Conservation (phyloP, 805 yeast species). For the Soucietia sequanensis region DNA sequence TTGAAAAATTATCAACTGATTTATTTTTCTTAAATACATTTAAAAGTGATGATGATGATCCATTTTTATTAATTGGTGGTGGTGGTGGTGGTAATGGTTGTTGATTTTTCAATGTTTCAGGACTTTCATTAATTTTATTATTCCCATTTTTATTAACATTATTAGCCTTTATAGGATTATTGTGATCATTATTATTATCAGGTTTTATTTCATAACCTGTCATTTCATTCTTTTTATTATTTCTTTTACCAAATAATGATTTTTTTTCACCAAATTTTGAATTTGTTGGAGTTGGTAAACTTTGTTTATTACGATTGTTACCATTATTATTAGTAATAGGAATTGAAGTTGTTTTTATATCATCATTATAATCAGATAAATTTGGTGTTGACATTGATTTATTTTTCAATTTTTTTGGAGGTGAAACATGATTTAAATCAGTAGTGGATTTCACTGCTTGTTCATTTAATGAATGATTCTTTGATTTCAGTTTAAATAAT, state of each 20-base stretch:
- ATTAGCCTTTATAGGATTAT: too few species aligned
- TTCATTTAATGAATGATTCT: slow-evolving; percentile 23
- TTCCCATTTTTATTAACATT: not conserved
- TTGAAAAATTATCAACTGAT: slow-evolving; percentile 15
- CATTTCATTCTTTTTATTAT: not conserved
- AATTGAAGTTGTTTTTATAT: too few species aligned
- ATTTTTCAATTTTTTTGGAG: slow-evolving; percentile 1
- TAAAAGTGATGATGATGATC: slow-evolving; percentile 10
- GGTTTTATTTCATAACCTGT: not conserved
- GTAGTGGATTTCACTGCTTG: not conserved
- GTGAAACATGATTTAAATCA: too few species aligned
- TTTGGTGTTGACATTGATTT: slow-evolving; percentile 2
- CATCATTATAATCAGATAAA: not conserved
- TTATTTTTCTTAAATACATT: slow-evolving; percentile 22
- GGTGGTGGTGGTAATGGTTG: too few species aligned
- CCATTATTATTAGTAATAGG: not conserved
- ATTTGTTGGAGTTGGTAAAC: not conserved
- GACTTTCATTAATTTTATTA: not conserved
- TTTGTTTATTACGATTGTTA: too few species aligned
- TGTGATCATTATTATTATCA: slow-evolving; percentile 1
- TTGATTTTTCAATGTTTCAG: not conserved
- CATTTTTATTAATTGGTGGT: not conserved
- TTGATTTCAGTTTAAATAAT: slow-evolving; percentile 37
- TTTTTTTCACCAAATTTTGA: too few species aligned
- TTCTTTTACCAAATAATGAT: not conserved